phyloP scores from a whole-genome alignment of 805 yeast genomes.

The Yamadazyma sp. region DNA sequence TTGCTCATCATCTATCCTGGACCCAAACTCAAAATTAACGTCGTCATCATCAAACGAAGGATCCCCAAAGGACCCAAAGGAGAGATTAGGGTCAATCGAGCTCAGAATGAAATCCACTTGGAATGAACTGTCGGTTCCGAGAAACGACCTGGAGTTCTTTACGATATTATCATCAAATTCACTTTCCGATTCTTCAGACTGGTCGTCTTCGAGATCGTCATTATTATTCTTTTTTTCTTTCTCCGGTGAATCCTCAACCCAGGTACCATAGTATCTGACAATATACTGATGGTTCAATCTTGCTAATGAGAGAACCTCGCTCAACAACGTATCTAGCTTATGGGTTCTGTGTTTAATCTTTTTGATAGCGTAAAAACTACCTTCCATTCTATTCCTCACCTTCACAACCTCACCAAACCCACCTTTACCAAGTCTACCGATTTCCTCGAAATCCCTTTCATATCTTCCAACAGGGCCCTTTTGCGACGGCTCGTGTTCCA shows the following conservation, averaged over 20 bases:
- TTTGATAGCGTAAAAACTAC: slow-evolving; percentile 91
- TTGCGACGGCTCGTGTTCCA: neutral
- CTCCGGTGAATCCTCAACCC: slow-evolving; percentile 77
- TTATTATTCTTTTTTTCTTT: slow-evolving; percentile 7
- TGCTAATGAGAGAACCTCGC: slow-evolving; percentile 90
- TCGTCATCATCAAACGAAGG: slow-evolving; percentile 28
- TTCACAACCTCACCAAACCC: slow-evolving; percentile 99
- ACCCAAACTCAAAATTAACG: slow-evolving; percentile 34
- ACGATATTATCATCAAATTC: slow-evolving; percentile 20
- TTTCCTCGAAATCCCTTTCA: slow-evolving; percentile 92
- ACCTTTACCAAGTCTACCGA: slow-evolving; percentile 87
- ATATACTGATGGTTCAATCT: slow-evolving; percentile 93
- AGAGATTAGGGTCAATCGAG: slow-evolving; percentile 49
- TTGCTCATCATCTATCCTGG: slow-evolving; percentile 15
- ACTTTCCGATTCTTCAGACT: slow-evolving; percentile 22
- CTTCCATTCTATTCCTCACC: slow-evolving; percentile 90
- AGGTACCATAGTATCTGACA: slow-evolving; percentile 93
- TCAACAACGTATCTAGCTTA: slow-evolving; percentile 75
- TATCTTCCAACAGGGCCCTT: slow-evolving; percentile 59
- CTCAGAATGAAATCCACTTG: slow-evolving; percentile 69
- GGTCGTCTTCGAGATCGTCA: slow-evolving; percentile 12
- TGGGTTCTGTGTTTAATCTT: slow-evolving; percentile 82
- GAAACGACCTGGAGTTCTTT: slow-evolving; percentile 16
- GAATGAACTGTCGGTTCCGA: slow-evolving; percentile 25
- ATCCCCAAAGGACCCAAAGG: slow-evolving; percentile 46